A percentile compares a stretch with the other conserved stretches of the same genome.
phyloP scores from a whole-genome alignment of 192 early-diverging fungal species.

The Polychytrium aggregatum region DNA sequence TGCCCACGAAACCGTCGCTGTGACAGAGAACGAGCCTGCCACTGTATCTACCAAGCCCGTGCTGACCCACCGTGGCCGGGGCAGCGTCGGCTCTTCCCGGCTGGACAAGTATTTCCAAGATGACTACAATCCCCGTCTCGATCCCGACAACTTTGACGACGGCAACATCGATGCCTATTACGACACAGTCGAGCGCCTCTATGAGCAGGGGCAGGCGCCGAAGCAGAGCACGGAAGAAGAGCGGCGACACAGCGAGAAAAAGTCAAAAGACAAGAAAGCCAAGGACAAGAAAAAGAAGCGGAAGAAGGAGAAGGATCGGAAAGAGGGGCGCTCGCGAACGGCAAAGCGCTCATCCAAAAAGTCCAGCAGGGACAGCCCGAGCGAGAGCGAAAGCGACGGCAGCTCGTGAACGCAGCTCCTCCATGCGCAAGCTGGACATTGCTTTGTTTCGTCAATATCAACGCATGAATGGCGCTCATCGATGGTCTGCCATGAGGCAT shows the following conservation, averaged over 20 bases:
- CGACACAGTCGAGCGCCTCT: constrained; percentile 15
- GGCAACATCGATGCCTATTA: constrained; percentile 21
- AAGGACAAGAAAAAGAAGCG: constrained; percentile 7
- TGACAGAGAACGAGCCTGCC: too few relatives aligned
- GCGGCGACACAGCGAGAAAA: constrained; percentile 1
- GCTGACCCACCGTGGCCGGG: constrained; percentile 14
- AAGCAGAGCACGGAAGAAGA: not conserved
- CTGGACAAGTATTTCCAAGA: constrained; percentile 35
- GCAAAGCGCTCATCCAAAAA: too few relatives aligned
- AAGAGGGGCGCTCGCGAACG: too few relatives aligned
- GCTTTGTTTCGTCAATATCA: too few relatives aligned
- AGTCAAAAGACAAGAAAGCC: constrained; percentile 8
- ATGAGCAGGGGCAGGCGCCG: not conserved
- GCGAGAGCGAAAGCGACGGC: too few relatives aligned
- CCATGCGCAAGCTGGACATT: too few relatives aligned
- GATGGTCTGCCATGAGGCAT: too few relatives aligned
- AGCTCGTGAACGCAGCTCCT: too few relatives aligned
- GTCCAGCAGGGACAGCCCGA: too few relatives aligned
- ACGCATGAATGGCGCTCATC: too few relatives aligned
- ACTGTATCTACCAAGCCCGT: too few relatives aligned
- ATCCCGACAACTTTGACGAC: constrained; percentile 40
- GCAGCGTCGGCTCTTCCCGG: constrained; percentile 18
- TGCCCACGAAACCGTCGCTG: too few relatives aligned
- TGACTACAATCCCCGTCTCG: constrained; percentile 29
- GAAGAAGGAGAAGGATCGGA: constrained; percentile 11